phyloP scores from a whole-genome alignment of 208 protist genomes.

The Polymyxa betae region DNA sequence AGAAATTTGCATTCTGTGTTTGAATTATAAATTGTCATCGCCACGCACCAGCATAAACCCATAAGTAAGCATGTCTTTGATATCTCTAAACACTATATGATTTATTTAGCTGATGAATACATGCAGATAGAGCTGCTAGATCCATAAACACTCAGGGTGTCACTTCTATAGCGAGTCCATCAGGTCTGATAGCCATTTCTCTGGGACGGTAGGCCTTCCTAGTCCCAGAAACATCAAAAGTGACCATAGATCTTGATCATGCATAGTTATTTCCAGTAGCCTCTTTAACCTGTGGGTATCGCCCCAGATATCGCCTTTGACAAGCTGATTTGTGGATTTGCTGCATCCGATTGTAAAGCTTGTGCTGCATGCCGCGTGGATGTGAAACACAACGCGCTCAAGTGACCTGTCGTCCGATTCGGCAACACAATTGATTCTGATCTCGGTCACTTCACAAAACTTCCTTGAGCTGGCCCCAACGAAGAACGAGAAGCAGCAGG shows the following conservation, averaged over 20 bases:
- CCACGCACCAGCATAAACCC: background rate
- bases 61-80: no score
- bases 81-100: no score
- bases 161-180: no score
- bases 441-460: background rate
- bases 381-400: background rate
- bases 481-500: conserved; percentile 13
- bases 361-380: background rate
- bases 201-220: background rate
- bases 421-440: background rate
- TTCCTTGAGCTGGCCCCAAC: background rate
- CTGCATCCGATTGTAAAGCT: background rate
- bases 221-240: conserved; percentile 22
- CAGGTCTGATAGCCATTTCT: background rate
- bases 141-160: no score
- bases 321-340: background rate
- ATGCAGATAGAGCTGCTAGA: no score
- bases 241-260: background rate
- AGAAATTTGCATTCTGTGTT: no score
- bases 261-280: background rate
- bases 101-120: no score
- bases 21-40: background rate
- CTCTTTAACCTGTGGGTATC: background rate
- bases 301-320: no score
- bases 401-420: background rate